phyloP scores from a whole-genome alignment of 129 eudicot genomes.

The Ambrosia trifida region DNA sequence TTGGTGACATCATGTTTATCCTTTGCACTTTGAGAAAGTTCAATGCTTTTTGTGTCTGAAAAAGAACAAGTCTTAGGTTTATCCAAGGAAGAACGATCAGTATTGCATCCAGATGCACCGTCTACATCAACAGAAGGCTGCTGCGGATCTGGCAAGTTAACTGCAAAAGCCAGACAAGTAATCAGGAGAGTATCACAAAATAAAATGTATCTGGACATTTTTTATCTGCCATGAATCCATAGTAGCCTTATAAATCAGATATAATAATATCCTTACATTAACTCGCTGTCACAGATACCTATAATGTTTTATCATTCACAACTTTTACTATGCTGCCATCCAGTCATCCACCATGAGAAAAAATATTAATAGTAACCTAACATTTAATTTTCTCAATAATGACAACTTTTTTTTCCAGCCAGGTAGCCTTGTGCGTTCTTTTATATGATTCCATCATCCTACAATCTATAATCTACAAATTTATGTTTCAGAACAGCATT shows the following conservation, averaged over 20 bases:
- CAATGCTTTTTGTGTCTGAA: slow-evolving; percentile 32
- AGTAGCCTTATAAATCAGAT: slow-evolving; percentile 18
- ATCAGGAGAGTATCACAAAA: slow-evolving; percentile 22
- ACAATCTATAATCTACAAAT: slow-evolving; percentile 2
- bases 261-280: not conserved
- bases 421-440: not conserved
- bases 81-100: slow-evolving; percentile 15
- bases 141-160: slow-evolving; percentile 27
- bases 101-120: slow-evolving; percentile 22
- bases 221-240: slow-evolving; percentile 3
- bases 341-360: not conserved
- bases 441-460: slow-evolving; percentile 4
- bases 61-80: slow-evolving; percentile 39
- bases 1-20: slow-evolving; percentile 28
- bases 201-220: slow-evolving; percentile 17
- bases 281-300: not conserved
- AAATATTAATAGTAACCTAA: not conserved
- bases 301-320: no score
- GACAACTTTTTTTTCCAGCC: not conserved
- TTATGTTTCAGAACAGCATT: not conserved
- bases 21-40: slow-evolving; percentile 35
- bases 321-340: not conserved
- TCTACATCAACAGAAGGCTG: slow-evolving; percentile 33
- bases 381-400: not conserved
- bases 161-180: slow-evolving; percentile 33